Conservation (phyloP, 306 rosid species). For the Cucumis melo region DNA sequence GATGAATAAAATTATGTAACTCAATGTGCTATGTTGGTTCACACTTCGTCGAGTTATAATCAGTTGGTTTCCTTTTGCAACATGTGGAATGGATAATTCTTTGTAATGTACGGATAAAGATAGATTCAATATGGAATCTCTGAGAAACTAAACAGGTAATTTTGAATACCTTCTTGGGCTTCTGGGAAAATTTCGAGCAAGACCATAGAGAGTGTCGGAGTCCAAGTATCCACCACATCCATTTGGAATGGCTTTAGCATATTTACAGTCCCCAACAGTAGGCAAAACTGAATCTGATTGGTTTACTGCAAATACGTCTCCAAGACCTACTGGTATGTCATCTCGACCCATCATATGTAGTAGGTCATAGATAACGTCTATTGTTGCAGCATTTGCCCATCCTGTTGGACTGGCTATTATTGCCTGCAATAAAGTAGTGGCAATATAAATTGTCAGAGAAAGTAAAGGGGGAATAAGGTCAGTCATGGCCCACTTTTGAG, state of each 20-base stretch:
- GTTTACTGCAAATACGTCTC: constrained; percentile 55
- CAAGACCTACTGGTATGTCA: constrained; percentile 70
- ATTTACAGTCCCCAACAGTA: constrained; percentile 55
- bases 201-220: constrained; percentile 84
- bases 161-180: constrained; percentile 68
- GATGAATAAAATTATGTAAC: neutral
- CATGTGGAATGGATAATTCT: neutral
- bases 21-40: neutral
- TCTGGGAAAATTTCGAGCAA: constrained; percentile 63
- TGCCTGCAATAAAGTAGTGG: constrained; percentile 29
- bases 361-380: constrained; percentile 61
- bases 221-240: constrained; percentile 79
- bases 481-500: neutral
- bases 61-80: neutral
- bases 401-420: constrained; percentile 82
- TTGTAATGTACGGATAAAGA: neutral
- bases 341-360: constrained; percentile 98
- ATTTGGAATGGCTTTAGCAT: constrained; percentile 60
- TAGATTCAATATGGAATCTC: neutral
- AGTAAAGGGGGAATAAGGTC: neutral
- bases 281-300: constrained; percentile 38
- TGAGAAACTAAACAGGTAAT: neutral
- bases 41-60: neutral
- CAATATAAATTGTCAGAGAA: neutral
- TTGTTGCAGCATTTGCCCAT: constrained; percentile 91